Percentiles rank a stretch among this genome's conserved stretches.
Evolutionary conservation across 2,329 filamentous ascomycete genomes (phyloP).

Genomic region (Talaromyces funiculosus): DNA sequence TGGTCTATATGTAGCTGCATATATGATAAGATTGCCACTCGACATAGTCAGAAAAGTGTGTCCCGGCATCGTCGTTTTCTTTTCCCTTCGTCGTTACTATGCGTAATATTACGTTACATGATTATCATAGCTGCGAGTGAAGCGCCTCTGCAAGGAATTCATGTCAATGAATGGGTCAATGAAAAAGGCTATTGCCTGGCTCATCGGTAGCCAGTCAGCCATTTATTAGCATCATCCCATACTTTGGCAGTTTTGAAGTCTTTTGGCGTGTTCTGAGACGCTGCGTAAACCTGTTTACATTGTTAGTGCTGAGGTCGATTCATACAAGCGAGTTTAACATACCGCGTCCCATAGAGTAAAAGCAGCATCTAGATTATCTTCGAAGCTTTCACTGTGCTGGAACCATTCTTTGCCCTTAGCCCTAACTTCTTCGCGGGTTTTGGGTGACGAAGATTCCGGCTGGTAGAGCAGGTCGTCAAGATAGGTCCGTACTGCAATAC

Average conservation of each 20-base stretch:
- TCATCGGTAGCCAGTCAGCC: slow-evolving; percentile 45
- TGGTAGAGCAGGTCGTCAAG: slow-evolving; percentile 51
- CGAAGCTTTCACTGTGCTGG: slow-evolving; percentile 54
- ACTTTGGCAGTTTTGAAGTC: slow-evolving; percentile 48
- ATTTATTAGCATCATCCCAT: slow-evolving; percentile 57
- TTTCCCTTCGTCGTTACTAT: background rate
- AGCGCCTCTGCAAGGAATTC: background rate
- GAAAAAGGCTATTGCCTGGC: background rate
- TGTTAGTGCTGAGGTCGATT: slow-evolving; percentile 2
- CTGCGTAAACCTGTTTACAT: slow-evolving; percentile 48
- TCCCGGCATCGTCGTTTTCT: background rate
- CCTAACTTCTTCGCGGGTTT: slow-evolving; percentile 47
- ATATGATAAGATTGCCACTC: background rate
- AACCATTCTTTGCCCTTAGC: slow-evolving; percentile 55
- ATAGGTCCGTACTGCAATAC: slow-evolving; percentile 45
- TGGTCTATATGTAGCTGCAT: slow-evolving; percentile 1
- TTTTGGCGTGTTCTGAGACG: slow-evolving; percentile 50
- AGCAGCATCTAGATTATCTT: slow-evolving; percentile 53
- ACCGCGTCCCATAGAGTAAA: slow-evolving; percentile 63
- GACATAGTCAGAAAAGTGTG: background rate
- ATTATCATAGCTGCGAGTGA: slow-evolving; percentile 1
- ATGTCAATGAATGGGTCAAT: background rate
- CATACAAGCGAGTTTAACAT: slow-evolving; percentile 29
- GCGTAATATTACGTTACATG: slow-evolving; percentile 10
- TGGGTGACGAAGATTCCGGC: slow-evolving; percentile 48